Evolutionary conservation across 129 eudicot species (phyloP).

Genomic region (Dittrichia graveolens): DNA sequence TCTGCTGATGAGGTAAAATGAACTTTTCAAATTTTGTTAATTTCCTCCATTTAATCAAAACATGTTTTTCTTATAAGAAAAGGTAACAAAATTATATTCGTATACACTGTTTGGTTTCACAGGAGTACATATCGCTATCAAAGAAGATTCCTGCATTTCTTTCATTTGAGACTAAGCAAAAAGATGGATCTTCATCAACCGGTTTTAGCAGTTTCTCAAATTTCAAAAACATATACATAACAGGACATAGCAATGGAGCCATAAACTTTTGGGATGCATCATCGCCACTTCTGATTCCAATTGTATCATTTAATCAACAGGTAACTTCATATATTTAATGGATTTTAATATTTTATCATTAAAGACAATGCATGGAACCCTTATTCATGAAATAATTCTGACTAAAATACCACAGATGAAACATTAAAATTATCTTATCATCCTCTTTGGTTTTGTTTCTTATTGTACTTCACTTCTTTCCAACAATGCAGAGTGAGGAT

Average conservation of each 20-base stretch:
- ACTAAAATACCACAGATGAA: not conserved
- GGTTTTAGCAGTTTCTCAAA: slow-evolving; percentile 66
- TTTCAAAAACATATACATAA: slow-evolving; percentile 69
- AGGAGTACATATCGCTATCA: slow-evolving; percentile 55
- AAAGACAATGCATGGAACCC: slow-evolving; percentile 12
- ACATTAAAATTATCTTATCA: not conserved
- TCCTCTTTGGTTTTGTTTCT: not conserved
- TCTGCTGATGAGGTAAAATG: slow-evolving; percentile 67
- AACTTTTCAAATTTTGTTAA: not conserved
- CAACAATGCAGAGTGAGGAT: slow-evolving; percentile 65
- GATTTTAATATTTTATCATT: not conserved
- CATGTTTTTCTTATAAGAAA: not conserved
- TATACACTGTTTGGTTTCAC: slow-evolving; percentile 21
- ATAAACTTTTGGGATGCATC: slow-evolving; percentile 92
- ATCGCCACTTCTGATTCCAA: slow-evolving; percentile 66
- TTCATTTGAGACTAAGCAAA: slow-evolving; percentile 56
- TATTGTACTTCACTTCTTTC: not conserved
- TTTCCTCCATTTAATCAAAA: no score
- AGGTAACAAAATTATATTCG: not conserved
- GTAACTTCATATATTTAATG: slow-evolving; percentile 32
- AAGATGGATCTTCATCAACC: slow-evolving; percentile 54
- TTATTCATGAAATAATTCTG: not conserved
- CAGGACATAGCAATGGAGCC: slow-evolving; percentile 85
- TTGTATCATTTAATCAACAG: slow-evolving; percentile 79
- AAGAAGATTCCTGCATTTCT: slow-evolving; percentile 56